phyloP scores from a whole-genome alignment of 495 filamentous ascomycete genomes.

The Daldinia decipiens region DNA sequence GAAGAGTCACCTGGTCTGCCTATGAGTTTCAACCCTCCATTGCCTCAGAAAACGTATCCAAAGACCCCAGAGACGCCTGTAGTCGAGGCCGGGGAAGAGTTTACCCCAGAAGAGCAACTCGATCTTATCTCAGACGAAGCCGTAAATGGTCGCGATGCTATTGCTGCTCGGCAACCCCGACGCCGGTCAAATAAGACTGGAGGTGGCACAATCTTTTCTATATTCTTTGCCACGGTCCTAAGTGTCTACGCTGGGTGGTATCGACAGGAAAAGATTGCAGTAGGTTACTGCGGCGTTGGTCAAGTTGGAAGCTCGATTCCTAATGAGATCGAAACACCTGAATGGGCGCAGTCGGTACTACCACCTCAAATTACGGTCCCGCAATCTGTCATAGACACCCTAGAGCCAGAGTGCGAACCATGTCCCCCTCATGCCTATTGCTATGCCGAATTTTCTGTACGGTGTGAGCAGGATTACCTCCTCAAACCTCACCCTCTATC shows the following conservation, averaged over 20 bases:
- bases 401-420: conserved; percentile 88
- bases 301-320: conserved; percentile 56
- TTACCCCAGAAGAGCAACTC: conserved; percentile 87
- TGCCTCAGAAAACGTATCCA: conserved; percentile 4
- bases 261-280: conserved; percentile 91
- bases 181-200: conserved; percentile 43
- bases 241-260: conserved; percentile 82
- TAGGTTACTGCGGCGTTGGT: conserved; percentile 93
- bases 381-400: conserved; percentile 70
- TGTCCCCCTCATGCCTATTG: conserved; percentile 94
- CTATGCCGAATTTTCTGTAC: conserved; percentile 76
- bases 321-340: conserved; percentile 54
- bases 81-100: conserved; percentile 82
- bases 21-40: conserved; percentile 62
- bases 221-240: conserved; percentile 72
- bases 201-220: conserved; percentile 66
- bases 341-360: conserved; percentile 53
- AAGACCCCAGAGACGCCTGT: conserved; percentile 50
- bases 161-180: conserved; percentile 37
- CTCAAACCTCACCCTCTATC: conserved; percentile 85
- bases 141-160: conserved; percentile 50
- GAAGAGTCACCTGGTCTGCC: conserved; percentile 45
- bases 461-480: conserved; percentile 88
- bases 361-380: conserved; percentile 57
- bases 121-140: conserved; percentile 73